Conservation (phyloP, 1,284 basidiomycete genomes). For the Tausonia pullulans region DNA sequence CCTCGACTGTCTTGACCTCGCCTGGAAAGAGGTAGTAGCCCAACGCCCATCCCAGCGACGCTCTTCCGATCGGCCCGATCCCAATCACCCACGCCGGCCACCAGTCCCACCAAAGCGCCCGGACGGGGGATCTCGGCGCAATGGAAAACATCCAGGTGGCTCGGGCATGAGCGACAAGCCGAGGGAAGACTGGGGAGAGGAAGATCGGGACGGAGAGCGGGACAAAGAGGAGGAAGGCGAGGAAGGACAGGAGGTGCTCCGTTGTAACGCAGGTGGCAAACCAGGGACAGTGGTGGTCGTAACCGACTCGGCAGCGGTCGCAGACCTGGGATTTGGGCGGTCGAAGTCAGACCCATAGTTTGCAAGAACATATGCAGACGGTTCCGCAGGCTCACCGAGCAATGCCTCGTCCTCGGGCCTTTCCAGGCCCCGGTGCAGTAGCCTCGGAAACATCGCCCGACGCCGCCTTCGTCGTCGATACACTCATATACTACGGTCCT, state of each 20-base stretch:
- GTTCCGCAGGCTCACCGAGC: background rate
- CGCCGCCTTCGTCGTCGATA: background rate
- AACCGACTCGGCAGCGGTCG: background rate
- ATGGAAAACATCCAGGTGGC: background rate
- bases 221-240: slow-evolving; percentile 5
- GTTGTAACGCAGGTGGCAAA: slow-evolving; percentile 5
- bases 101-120: background rate
- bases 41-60: background rate
- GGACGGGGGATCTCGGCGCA: background rate
- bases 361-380: too few species aligned
- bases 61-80: slow-evolving; percentile 2
- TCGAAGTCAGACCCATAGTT: background rate
- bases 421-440: slow-evolving; percentile 3
- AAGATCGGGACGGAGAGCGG: background rate
- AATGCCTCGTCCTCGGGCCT: slow-evolving; percentile 1
- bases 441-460: background rate
- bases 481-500: slow-evolving; percentile 1
- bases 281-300: slow-evolving; percentile 3
- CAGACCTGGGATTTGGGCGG: background rate
- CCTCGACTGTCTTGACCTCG: background rate
- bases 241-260: background rate
- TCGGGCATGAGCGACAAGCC: background rate
- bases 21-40: background rate
- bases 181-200: background rate
- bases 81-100: slow-evolving; percentile 7